Percentiles rank a stretch among this genome's conserved stretches.
phyloP scores from a whole-genome alignment of 1,284 basidiomycete genomes.

The Pseudozyma thailandica region DNA sequence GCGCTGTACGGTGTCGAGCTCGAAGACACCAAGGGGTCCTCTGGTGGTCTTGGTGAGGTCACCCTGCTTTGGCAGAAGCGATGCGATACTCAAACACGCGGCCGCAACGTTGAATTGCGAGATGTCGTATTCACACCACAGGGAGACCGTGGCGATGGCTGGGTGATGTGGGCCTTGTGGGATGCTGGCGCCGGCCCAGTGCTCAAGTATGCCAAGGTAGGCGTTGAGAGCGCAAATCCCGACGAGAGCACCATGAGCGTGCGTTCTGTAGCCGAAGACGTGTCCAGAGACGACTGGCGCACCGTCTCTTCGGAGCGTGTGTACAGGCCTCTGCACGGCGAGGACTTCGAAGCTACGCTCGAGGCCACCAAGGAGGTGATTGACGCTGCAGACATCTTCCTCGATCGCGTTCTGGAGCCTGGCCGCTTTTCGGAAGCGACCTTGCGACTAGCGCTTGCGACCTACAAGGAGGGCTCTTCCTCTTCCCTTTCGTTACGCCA shows the following conservation, averaged over 20 bases:
- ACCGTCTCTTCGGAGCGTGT: conserved; percentile 43
- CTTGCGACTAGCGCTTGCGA: conserved; percentile 32
- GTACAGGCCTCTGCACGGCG: conserved; percentile 57
- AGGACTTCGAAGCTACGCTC: conserved; percentile 56
- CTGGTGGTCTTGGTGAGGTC: conserved; percentile 57
- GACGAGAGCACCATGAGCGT: conserved; percentile 37
- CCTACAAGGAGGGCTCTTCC: conserved; percentile 31
- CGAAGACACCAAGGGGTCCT: conserved; percentile 51
- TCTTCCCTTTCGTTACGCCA: conserved; percentile 12
- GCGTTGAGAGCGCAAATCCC: conserved; percentile 33
- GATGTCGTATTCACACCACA: conserved; percentile 52
- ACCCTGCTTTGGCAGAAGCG: conserved; percentile 58
- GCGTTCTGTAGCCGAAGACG: conserved; percentile 22
- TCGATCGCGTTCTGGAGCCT: conserved; percentile 57
- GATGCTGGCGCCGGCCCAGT: conserved; percentile 55
- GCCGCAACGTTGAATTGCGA: conserved; percentile 58
- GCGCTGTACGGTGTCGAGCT: conserved; percentile 62
- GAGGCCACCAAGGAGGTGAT: conserved; percentile 30
- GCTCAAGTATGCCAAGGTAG: conserved; percentile 47
- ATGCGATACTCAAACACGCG: conserved; percentile 53
- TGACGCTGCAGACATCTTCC: conserved; percentile 52
- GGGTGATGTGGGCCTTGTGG: conserved; percentile 63
- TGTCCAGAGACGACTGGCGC: conserved; percentile 48
- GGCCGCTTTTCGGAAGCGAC: conserved; percentile 55
- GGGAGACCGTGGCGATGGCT: conserved; percentile 31